Base-by-base conservation (phyloP, 306 rosid species). In the Begonia loranthoides region DNA sequence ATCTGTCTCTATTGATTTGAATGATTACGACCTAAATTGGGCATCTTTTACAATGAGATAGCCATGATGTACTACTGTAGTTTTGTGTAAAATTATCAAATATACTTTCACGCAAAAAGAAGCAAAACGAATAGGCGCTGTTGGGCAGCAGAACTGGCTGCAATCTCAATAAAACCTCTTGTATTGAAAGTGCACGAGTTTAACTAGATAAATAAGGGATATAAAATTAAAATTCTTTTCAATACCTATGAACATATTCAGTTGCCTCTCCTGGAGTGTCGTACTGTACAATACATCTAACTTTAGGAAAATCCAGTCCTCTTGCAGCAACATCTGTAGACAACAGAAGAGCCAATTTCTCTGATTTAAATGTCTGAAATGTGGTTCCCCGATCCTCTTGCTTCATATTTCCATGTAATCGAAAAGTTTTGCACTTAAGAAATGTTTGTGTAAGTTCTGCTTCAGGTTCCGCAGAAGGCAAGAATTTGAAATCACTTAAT, bases 181-280 rank as follows among this genome's bases (percentile, higher is more conserved):
- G 36, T 28, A 28, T 4, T 28, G 36, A 28, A 28, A 28, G 36
- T 28, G 36, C 36, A 28, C 2, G 4, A 28, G 36, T 28, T 28
- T 28, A 28, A 28, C 9, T 28, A 28, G 6, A 28, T 28, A 28
- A 5, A 28, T 28, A 28, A 4, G 36, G 36, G 36, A 7, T 7
- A 28, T 7, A 28, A 28, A 28, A 19, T 19, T 3, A 5, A 28
- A 28, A 28, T 0, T 2, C 0, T 1, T 19, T 19, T 44, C 52
- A 60, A 58, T 82, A 90, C 97, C 94, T 85, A 62, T 90, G 97
- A 58, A 86, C 97, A 61, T 90, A 90, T 81, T 90, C 97, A 9
- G 83, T 86, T 57, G 97, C 95, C 63, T 86, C 97, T 41, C 97
- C 95, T 0, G 97, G 97, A 66, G 95, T 77, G 72, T 90, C 97